Base-by-base conservation (phyloP, 306 rosid genomes). In the Rubus idaeus region DNA sequence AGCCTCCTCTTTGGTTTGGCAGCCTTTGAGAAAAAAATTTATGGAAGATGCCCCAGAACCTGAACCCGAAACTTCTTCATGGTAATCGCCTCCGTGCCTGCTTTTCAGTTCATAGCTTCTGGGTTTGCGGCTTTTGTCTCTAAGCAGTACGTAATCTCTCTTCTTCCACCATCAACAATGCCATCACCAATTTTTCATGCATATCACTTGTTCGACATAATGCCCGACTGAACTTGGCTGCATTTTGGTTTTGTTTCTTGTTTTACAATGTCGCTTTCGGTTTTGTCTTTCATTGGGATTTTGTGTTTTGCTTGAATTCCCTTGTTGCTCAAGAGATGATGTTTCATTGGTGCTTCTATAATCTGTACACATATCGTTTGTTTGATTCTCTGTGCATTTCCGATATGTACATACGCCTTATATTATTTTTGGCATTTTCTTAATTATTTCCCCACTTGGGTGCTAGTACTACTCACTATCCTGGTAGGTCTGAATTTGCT, bases 41-140 rank as follows among this genome's bases (percentile, higher is more conserved):
- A 88, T 86, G 89, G 86, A 71, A 42, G 45, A 81, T 67, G 84
- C 70, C 73, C 87, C 62, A 40, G 66, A 82, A 68, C 68, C 86
- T 77, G 53, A 84, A 20, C 66, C 55, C 39, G 9, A 63, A 75
- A 58, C 84, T 79, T 84, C 93, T 80, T 23, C 87, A 20, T 58
- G 84, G 86, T 89, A 79, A 57, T 51, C 40, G 18, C n/a, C 47
- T 17, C 73, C 75, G 70, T 62, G 46, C 66, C 84, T 69, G 75
- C 74, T 75, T 45, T 84, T 77, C 81, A 77, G 82, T 75, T 77
- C 69, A 61, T 80, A 42, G 80, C 75, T 74, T 75, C 80, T 50
- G 80, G 80, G 5, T 74, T 70, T 65, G 87, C 77, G 45, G 83
- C 60, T 40, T 65, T 68, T 74, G 47, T 46, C 30, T 51, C 75